A percentile compares a stretch with the other conserved stretches of the same genome.
Conservation (phyloP, 2,329 filamentous ascomycete species). For the Dothistroma septosporum region DNA sequence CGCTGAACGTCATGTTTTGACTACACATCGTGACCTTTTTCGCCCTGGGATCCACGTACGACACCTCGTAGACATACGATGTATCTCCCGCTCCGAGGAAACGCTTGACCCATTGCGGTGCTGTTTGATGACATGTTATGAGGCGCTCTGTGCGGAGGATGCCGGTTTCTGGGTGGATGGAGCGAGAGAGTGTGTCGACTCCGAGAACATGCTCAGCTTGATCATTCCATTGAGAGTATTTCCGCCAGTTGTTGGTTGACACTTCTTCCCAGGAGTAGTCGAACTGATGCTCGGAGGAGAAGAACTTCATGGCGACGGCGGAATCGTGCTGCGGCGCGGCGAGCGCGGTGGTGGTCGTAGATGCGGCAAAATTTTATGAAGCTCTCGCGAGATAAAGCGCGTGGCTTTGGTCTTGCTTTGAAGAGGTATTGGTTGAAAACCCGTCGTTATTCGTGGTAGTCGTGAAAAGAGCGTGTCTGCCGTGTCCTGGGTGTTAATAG, state of each 20-base stretch:
- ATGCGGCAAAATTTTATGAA: neutral
- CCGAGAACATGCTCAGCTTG: constrained; percentile 95
- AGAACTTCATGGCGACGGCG: constrained; percentile 75
- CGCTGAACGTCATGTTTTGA: constrained; percentile 88
- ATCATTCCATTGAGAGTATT: constrained; percentile 97
- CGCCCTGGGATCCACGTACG: constrained; percentile 78
- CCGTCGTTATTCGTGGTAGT: neutral
- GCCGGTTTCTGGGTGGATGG: constrained; percentile 59
- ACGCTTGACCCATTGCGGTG: constrained; percentile 74
- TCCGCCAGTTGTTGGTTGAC: constrained; percentile 94
- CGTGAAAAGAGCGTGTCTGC: neutral
- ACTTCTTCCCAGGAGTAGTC: constrained; percentile 99
- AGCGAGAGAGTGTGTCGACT: constrained; percentile 83
- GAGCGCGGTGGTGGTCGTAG: neutral
- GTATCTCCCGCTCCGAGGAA: constrained; percentile 72
- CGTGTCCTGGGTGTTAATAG: neutral
- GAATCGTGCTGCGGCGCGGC: constrained; percentile 2
- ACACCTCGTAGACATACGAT: constrained; percentile 89
- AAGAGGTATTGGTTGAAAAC: neutral
- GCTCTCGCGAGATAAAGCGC: neutral
- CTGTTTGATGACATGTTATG: constrained; percentile 60
- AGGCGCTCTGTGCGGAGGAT: constrained; percentile 69
- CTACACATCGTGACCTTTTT: constrained; percentile 96
- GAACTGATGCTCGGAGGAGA: constrained; percentile 83
- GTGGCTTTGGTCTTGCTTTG: neutral